Evolutionary conservation across 139 green algal genomes (phyloP), one percentile per base, ranked within the genome.

Genomic region (Tetradesmus obliquus): DNA sequence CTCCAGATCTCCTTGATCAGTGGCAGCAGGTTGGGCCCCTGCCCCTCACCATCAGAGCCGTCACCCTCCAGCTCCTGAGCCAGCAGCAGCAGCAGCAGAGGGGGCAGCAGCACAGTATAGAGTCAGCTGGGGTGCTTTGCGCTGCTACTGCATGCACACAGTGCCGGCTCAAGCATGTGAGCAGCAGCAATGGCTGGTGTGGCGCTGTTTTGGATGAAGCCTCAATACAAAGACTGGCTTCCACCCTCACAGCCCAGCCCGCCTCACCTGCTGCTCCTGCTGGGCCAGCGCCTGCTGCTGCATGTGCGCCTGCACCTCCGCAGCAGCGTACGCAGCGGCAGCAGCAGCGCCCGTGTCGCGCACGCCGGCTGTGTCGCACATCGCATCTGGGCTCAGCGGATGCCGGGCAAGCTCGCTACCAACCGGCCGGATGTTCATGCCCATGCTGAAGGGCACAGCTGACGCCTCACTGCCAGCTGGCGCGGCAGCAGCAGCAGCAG

Each of bases 1-100:
- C 80, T 85, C 80, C 80, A 85, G 51, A 85, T 85, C 80, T 85
- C 80, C 80, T 85, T n/a, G 45, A 85, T 85, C 80, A 85, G 51
- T 3, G 80, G 80, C 51, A 85, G 80, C 45, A 85, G 45, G 80
- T 58, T 85, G 51, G 76, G 24, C 24, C 13, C 80, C 13, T 82
- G 74, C 22, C n/a, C 24, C 5, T 82, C 74, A 10, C n/a, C 24
- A 53, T 51, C 74, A 2, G 74, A 53, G n/a, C 74, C 22, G 74
- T 82, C 74, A 54, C 7, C n/a, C n/a, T 53, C 74, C 74, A 82
- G 3, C 15, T 54, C 74, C 20, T 8, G 9, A 53, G 13, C n/a
- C 4, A 82, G 74, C 2, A 3, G 2, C 74, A 54, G 74, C 3
- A 54, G 74, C n/a, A 82, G 24, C 24, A 82, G 74, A 22, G 8